Evolutionary conservation across 139 green algal genomes (phyloP), one percentile per base, ranked within the genome.

Genomic region (Asterochloris sp.): DNA sequence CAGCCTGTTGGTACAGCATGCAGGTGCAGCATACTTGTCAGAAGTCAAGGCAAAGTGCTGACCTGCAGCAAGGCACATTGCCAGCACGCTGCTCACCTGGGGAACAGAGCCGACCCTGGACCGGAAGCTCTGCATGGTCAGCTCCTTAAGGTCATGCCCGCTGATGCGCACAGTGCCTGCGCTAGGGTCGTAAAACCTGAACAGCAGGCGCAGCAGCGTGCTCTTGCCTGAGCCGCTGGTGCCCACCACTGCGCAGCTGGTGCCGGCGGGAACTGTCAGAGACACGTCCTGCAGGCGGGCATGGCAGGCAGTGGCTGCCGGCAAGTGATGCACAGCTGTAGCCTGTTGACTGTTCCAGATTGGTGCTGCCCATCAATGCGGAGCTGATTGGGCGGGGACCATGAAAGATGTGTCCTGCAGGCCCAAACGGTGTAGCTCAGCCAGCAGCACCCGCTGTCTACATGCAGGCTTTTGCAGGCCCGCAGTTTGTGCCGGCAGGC

Each of bases 241-340:
- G 64, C 97, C 97, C 68, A 99, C 96, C 10, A 98, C 80, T 1
- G 96, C 96, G 74, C 95, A 94, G 85, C 86, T 95, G 75, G 82
- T 96, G 68, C 96, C 96, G 11, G 94, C 91, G 15, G 93, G 91
- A 27, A 98, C 91, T 0, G 28, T 13, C 47, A 98, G 88, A 0
- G 82, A 89, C 19, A 97, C 74, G 10, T 83, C 89, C 75, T 91
- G 84, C 83, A 89, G 83, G 19, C 6, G 21, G 19, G 21, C 17
- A 23, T 23, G 19, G 21, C 6, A 14, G 16, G 16, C 14, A 69
- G 14, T 16, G 66, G 23, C 66, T 73, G 66, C 66, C 23, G 8
- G 66, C 66, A 54, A 54, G 38, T 6, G 38, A 54, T 54, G 38
- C 38, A 54, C 4, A 54, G 38, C 38, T 54, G 38, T 6, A 10